Evolutionary conservation across 2,329 filamentous ascomycete genomes (phyloP).

Genomic region (Trematosphaeria pertusa): DNA sequence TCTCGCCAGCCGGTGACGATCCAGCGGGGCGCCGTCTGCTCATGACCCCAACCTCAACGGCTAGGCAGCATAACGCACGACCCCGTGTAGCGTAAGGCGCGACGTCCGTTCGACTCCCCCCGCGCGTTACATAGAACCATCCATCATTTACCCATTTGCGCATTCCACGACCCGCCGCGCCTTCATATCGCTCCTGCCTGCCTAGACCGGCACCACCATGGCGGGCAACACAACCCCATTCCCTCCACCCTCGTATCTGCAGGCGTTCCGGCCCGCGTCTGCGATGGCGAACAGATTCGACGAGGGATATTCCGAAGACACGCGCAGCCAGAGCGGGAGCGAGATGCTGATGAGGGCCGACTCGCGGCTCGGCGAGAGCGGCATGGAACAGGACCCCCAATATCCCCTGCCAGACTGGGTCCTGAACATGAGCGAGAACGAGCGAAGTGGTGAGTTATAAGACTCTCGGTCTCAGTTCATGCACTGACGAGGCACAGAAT

Average conservation of each 20-base stretch:
- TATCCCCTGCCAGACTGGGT: slow-evolving; percentile 62
- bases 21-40: neutral
- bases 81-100: no score
- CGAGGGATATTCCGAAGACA: slow-evolving; percentile 87
- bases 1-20: neutral
- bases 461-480: neutral
- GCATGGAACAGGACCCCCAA: slow-evolving; percentile 38
- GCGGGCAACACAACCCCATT: slow-evolving; percentile 38
- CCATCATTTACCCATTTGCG: neutral
- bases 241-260: slow-evolving; percentile 42
- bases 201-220: slow-evolving; percentile 30
- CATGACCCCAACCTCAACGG: neutral
- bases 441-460: slow-evolving; percentile 59
- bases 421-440: slow-evolving; percentile 59
- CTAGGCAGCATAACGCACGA: slow-evolving; percentile 22
- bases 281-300: slow-evolving; percentile 63
- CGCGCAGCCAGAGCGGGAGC: slow-evolving; percentile 56
- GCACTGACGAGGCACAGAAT: slow-evolving; percentile 61
- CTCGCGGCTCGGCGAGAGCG: slow-evolving; percentile 40
- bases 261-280: slow-evolving; percentile 44
- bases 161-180: neutral
- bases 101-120: neutral
- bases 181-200: neutral
- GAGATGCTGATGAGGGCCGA: slow-evolving; percentile 50
- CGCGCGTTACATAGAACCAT: neutral